These are phyloP conservation scores for Fraxinus paxiana DNA, from an alignment of 305 asterid species.

Conservation along the genomic window DNA sequence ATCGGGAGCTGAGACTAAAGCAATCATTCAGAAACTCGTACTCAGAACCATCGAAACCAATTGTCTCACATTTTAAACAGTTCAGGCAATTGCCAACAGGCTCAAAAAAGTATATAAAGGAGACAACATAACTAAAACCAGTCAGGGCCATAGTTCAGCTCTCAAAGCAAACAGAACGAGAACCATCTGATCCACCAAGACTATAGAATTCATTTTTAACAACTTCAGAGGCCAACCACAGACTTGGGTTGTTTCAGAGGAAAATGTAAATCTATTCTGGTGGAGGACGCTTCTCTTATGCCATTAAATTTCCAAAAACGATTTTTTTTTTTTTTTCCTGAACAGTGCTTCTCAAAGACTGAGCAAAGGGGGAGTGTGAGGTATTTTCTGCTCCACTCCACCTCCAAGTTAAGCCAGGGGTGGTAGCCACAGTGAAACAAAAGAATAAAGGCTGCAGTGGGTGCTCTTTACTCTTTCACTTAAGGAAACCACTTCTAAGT, in stretches of 20 bases:
- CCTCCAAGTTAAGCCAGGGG: not conserved
- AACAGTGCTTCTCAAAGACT: not conserved
- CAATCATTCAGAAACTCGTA: not conserved
- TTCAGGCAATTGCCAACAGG: not conserved
- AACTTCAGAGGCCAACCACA: not conserved
- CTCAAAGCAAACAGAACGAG: conserved; percentile 10
- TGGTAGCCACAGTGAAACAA: not conserved
- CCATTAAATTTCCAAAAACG: not conserved
- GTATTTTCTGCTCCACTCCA: not conserved
- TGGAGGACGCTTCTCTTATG: not conserved
- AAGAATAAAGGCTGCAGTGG: not conserved
- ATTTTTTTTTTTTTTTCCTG: not conserved
- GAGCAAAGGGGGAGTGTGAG: not conserved
- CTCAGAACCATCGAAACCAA: not conserved
- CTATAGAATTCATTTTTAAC: not conserved
- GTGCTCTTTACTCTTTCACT: not conserved
- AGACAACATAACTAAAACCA: conserved; percentile 5
- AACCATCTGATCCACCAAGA: conserved; percentile 21
- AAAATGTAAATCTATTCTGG: not conserved
- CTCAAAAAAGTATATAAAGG: not conserved
- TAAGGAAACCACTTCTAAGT: not conserved
- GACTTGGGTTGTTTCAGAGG: not conserved
- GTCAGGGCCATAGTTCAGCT: not conserved
- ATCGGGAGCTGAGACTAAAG: not conserved
- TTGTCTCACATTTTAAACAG: conserved; percentile 13